phyloP scores from a whole-genome alignment of 176 grass and related monocot species.

The Ananas comosus region DNA sequence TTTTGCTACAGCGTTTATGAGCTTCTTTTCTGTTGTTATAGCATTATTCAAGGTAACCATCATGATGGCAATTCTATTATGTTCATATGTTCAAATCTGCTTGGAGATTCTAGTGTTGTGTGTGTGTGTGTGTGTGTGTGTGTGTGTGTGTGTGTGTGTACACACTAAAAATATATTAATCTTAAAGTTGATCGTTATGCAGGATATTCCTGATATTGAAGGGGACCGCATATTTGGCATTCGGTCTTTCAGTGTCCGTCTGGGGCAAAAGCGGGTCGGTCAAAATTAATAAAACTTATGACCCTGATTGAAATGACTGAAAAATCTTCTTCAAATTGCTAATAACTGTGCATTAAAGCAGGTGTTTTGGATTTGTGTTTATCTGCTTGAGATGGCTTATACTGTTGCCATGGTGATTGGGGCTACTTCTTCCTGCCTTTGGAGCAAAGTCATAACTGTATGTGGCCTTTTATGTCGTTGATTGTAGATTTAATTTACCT shows the following conservation, averaged over 20 bases:
- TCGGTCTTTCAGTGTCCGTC: constrained; percentile 70
- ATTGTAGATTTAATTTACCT: constrained; percentile 4
- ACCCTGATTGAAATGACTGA: constrained; percentile 1
- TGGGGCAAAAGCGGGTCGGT: constrained; percentile 73
- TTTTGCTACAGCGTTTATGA: constrained; percentile 97
- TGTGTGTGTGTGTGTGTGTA: too few species aligned
- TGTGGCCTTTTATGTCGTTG: background rate
- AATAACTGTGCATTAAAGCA: constrained; percentile 22
- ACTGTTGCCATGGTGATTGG: constrained; percentile 54
- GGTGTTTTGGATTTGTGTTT: constrained; percentile 93
- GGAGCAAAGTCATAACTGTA: constrained; percentile 79
- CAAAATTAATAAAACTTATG: background rate
- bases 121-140: too few species aligned
- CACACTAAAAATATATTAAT: too few species aligned
- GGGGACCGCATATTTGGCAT: constrained; percentile 90
- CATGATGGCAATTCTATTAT: background rate
- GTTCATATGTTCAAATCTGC: background rate
- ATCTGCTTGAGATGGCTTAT: constrained; percentile 84
- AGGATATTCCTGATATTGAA: constrained; percentile 98
- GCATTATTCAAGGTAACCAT: constrained; percentile 89
- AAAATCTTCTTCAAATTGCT: constrained; percentile 14
- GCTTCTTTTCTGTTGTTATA: constrained; percentile 98
- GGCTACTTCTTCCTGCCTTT: constrained; percentile 54
- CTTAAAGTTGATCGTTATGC: constrained; percentile 6
- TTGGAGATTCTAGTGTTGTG: background rate